These are phyloP conservation scores for Fusarium bactridioides DNA, from an alignment of 2,329 filamentous ascomycete genomes.

Conservation along the genomic window DNA sequence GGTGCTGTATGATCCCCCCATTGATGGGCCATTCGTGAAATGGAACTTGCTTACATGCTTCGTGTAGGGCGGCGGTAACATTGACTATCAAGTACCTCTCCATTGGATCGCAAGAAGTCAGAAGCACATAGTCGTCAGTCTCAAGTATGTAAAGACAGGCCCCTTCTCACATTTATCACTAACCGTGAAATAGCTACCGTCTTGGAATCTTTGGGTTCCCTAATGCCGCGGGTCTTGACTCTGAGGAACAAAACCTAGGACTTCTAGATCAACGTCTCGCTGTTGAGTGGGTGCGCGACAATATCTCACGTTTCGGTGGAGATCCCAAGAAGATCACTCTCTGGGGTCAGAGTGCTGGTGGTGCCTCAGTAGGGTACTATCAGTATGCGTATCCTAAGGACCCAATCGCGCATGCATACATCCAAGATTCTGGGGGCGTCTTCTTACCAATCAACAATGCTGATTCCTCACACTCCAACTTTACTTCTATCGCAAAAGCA, in stretches of 20 bases:
- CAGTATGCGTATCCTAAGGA: conserved; percentile 2
- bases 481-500: neutral
- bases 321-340: neutral
- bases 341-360: conserved; percentile 4
- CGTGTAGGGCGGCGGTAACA: neutral
- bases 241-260: neutral
- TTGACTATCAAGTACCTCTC: neutral
- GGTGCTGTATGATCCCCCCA: neutral
- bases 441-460: neutral
- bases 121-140: conserved; percentile 5
- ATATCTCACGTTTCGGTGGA: neutral
- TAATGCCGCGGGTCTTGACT: neutral
- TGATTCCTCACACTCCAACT: neutral
- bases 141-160: neutral
- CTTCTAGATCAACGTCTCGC: conserved; percentile 8
- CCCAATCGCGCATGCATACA: conserved; percentile 3
- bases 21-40: too few species aligned
- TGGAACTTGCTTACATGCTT: too few species aligned
- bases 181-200: neutral
- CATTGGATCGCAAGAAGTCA: conserved; percentile 2
- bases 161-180: too few species aligned
- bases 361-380: conserved; percentile 2
- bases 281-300: neutral
- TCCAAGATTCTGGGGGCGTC: neutral
- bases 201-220: conserved; percentile 2